Percentiles rank a stretch among this genome's conserved stretches.
Conservation (phyloP, 371 early-diverging fungal species). For the Mortierella sp. region DNA sequence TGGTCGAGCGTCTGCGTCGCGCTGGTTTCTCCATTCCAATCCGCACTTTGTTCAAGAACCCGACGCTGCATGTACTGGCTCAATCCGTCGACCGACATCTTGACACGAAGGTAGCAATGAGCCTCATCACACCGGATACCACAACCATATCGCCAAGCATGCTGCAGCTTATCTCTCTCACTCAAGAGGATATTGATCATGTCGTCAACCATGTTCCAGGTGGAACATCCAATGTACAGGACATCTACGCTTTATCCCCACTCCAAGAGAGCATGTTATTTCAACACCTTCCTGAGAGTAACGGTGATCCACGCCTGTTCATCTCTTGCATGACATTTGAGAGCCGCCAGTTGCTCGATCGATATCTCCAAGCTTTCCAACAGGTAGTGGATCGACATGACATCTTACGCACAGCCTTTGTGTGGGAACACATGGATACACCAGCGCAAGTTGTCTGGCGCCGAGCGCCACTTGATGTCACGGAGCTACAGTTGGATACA, state of each 20-base stretch:
- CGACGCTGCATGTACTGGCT: too few species aligned
- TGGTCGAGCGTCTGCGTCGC: neutral
- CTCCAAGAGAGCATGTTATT: slow-evolving; percentile 22
- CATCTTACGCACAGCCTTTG: slow-evolving; percentile 8
- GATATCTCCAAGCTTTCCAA: slow-evolving; percentile 16
- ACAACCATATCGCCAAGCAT: slow-evolving; percentile 4
- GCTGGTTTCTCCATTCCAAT: too few species aligned
- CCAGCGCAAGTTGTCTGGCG: slow-evolving; percentile 18
- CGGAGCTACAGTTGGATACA: slow-evolving; percentile 8
- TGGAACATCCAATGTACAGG: slow-evolving; percentile 21
- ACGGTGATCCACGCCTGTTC: slow-evolving; percentile 14
- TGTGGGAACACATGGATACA: slow-evolving; percentile 11
- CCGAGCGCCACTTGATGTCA: too few species aligned
- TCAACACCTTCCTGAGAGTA: slow-evolving; percentile 9
- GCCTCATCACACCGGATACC: slow-evolving; percentile 6
- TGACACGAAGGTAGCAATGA: slow-evolving; percentile 1
- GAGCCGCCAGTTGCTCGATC: slow-evolving; percentile 4
- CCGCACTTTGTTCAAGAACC: too few species aligned
- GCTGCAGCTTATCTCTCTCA: slow-evolving; percentile 16
- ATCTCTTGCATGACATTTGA: neutral
- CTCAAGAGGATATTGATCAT: slow-evolving; percentile 12
- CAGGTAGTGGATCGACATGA: slow-evolving; percentile 17
- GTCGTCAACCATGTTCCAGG: slow-evolving; percentile 7
- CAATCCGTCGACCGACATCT: neutral
- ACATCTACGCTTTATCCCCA: slow-evolving; percentile 19